Evolutionary conservation across 139 green algal species (phyloP), one percentile per base, ranked within the genome.

Genomic region (Chlamydomonas sp.): DNA sequence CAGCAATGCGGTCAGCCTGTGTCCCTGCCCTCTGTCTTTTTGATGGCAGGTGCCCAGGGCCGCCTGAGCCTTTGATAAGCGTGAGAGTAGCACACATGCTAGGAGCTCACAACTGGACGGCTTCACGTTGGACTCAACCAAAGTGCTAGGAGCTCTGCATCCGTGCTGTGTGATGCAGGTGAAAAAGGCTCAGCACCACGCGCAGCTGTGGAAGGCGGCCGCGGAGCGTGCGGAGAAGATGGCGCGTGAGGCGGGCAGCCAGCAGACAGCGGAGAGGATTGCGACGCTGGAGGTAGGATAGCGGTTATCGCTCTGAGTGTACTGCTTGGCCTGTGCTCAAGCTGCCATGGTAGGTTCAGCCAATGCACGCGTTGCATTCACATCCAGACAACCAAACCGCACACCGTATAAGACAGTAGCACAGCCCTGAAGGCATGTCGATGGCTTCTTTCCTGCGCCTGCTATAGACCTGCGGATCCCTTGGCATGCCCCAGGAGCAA

Each of bases 201-300:
- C 83, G 9, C 4, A 20, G 73, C 83, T 64, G n/a, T 87, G 83
- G 83, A 4, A 80, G 72, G 72, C 20, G 0, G 73, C 74, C 0
- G 83, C 83, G 2, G 74, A 87, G 83, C 72, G n/a, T 16, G 83
- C 83, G 5, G 62, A 87, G 73, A 31, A 80, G 73, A 73, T 81
- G 60, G 62, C 62, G 4, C 57, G 72, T 61, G 62, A 4, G 1
- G 83, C 83, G 1, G 72, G 72, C 2, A 75, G 62, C 61, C 4
- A 75, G 83, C 62, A 87, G 63, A 64, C 12, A 15, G 15, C n/a
- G 7, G 49, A 71, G 14, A 31, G 49, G 12, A 59, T 87, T 1
- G 72, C 31, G 12, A 63, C 20, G 31, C 73, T 81, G 0, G 31
- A 87, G 73, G 83, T 80, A 15, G 31, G 31, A 49, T 49, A 49